These are phyloP conservation scores for Fusarium redolens DNA, from an alignment of 2,329 filamentous ascomycete genomes.

Conservation along the genomic window DNA sequence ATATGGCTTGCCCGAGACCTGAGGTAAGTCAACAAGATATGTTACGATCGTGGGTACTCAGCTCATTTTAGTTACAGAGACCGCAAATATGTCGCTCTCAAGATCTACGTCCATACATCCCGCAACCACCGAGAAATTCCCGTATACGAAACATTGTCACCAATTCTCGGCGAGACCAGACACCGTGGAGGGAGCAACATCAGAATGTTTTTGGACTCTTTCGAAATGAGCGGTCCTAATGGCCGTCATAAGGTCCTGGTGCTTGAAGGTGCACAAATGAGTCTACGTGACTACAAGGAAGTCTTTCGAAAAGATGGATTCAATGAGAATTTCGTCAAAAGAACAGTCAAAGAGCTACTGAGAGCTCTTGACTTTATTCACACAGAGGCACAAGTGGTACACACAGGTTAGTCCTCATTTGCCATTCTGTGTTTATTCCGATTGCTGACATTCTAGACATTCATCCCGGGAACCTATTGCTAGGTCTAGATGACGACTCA, in stretches of 20 bases:
- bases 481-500: slow-evolving; percentile 38
- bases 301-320: slow-evolving; percentile 41
- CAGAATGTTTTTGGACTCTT: slow-evolving; percentile 35
- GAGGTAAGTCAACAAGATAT: neutral
- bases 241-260: slow-evolving; percentile 37
- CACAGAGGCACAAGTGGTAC: slow-evolving; percentile 46
- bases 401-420: slow-evolving; percentile 45
- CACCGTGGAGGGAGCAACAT: slow-evolving; percentile 23
- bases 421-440: neutral
- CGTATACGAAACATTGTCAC: slow-evolving; percentile 7
- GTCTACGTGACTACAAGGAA: slow-evolving; percentile 47
- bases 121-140: slow-evolving; percentile 39
- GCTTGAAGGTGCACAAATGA: slow-evolving; percentile 45
- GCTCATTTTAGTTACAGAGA: slow-evolving; percentile 16
- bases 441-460: slow-evolving; percentile 32
- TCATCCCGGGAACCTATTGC: slow-evolving; percentile 43
- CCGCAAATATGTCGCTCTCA: slow-evolving; percentile 48
- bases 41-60: too few species aligned
- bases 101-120: slow-evolving; percentile 46
- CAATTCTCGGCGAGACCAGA: neutral
- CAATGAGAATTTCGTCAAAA: slow-evolving; percentile 46
- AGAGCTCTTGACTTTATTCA: slow-evolving; percentile 52
- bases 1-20: slow-evolving; percentile 54
- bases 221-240: slow-evolving; percentile 33
- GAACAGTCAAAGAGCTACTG: slow-evolving; percentile 46